Conservation (phyloP, 208 protist species). For the Acanthamoeba healyi region DNA sequence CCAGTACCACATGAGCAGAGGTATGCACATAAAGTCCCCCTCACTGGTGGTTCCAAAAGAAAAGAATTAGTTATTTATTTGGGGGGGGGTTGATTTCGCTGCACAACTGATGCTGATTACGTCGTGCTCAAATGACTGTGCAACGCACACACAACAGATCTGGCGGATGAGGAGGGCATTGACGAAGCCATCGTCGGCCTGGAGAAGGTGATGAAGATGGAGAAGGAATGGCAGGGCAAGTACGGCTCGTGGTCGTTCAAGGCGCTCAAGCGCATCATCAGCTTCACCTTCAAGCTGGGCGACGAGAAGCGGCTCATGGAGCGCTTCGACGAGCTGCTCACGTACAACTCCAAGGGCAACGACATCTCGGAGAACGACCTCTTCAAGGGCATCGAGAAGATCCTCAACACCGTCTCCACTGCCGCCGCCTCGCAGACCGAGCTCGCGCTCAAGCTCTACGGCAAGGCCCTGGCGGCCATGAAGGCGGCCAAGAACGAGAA, state of each 20-base stretch:
- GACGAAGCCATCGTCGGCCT: constrained; percentile 91
- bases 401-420: constrained; percentile 92
- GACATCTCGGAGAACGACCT: constrained; percentile 84
- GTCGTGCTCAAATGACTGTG: background rate
- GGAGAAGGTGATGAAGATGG: constrained; percentile 91
- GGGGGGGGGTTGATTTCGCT: background rate
- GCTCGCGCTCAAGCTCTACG: constrained; percentile 78
- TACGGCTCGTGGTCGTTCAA: constrained; percentile 95
- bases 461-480: constrained; percentile 77
- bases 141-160: background rate
- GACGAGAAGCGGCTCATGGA: constrained; percentile 93
- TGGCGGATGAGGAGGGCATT: constrained; percentile 88
- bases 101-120: background rate
- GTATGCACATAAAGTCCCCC: background rate
- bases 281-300: constrained; percentile 89
- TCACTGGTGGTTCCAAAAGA: background rate
- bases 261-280: constrained; percentile 94
- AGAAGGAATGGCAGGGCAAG: constrained; percentile 88
- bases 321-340: constrained; percentile 91
- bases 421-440: constrained; percentile 80
- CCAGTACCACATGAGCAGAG: constrained; percentile 93
- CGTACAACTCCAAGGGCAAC: constrained; percentile 40
- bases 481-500: constrained; percentile 86
- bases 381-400: constrained; percentile 94
- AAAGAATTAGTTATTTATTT: no score